Evolutionary conservation across 345 rosid genomes (phyloP), one percentile per base, ranked within the genome.

Genomic region (Eucalyptus sp.): DNA sequence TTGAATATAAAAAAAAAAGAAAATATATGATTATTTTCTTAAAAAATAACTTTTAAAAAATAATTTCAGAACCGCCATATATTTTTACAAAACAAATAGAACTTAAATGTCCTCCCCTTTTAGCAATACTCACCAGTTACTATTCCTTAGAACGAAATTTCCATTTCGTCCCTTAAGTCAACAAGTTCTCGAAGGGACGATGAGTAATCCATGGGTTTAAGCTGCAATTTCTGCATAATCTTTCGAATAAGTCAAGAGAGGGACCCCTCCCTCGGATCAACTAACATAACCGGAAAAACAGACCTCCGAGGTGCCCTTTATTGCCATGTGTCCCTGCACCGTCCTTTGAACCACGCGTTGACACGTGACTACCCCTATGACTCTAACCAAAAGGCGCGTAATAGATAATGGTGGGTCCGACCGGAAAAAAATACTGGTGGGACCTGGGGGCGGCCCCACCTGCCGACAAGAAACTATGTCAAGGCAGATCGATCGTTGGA

Each of bases 71-170:
- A 8, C 0, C 12, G 22, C 2, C 12, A 1, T 4, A 4, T 4
- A 4, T 56, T 56, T 56, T 22, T 0, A 4, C 5, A 5, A 9
- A 22, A 56, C 4, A 2, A 56, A 3, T 0, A 0, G 1, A 4
- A 2, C 7, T 11, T 29, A 29, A 62, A 27, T 62, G 1, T 62
- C 4, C 2, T 13, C 18, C 7, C 37, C 37, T 4, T 29, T 14
- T 62, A 8, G 1, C 37, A 64, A n/a, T 64, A n/a, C 3, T 64
- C 33, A 14, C 31, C 2, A 5, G 37, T 14, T 64, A 7, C 2
- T 64, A 64, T 64, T 64, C 18, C 37, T 29, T 29, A 64, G 3
- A 64, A 29, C 16, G n/a, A 13, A 60, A 60, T 27, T 60, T 60
- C 68, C 68, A 62, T 27, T 62, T 6, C 16, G 33, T 27, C 68